Base-by-base conservation (phyloP, 257 asterid species). In the Haberlea rhodopensis region DNA sequence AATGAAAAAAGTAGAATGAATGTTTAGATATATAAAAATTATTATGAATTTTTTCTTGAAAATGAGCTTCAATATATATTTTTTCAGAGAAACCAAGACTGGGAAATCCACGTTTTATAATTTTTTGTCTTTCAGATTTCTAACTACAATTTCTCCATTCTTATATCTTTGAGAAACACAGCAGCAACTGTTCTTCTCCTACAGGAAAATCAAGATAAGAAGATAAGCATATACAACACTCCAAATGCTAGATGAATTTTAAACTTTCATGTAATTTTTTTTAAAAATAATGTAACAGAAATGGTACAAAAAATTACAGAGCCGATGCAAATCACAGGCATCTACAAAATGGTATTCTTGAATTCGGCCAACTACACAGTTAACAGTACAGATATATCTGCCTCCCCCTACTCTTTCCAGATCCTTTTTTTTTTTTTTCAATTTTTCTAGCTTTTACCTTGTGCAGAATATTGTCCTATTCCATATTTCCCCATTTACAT, bases 291-390 rank as follows among this genome's bases (percentile, higher is more conserved):
- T n/a, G 51, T 62, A 45, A 19, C 25, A 65, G 22, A 46, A n/a
- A 16, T 37, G 57, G 45, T 34, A 70, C 66, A 56, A 60, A 27
- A 37, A 31, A 29, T 59, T 58, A 65, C 76, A 72, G 51, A 51
- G 81, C 80, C 71, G 53, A 60, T 63, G 53, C 61, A 43, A 55
- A 57, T 73, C 77, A 78, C 72, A 25, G 46, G 49, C 70, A 71
- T 67, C 96, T 84, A 88, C 87, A 74, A 84, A 77, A 61, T 61
- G 48, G 62, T 65, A 73, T 60, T 60, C 71, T 78, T 76, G 60
- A 65, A 52, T 65, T 73, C 74, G 66, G 71, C 83, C 85, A 66
- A 60, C 80, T 81, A 79, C 75, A 71, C 75, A 53, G 59, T 78
- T 76, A 75, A 76, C 21, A 61, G 63, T 80, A 73, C 86, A 82